phyloP scores from a whole-genome alignment of 306 rosid genomes.

The Heteromeles arbutifolia region DNA sequence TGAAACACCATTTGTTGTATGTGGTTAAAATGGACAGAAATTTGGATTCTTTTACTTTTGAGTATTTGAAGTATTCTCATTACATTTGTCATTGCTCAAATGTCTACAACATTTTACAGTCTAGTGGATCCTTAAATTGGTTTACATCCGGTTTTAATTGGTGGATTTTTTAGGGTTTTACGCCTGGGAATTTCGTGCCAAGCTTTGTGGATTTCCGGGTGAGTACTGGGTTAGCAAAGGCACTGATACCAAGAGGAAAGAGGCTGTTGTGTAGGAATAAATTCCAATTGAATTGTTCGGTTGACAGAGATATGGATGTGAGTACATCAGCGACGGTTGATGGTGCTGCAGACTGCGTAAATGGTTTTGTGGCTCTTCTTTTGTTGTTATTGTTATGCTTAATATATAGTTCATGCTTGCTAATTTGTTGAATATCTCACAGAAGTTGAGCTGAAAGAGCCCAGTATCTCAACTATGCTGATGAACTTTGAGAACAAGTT shows the following conservation, averaged over 20 bases:
- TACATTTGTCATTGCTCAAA: background rate
- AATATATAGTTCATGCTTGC: background rate
- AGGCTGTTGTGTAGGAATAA: conserved; percentile 19
- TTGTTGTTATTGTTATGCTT: background rate
- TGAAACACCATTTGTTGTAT: no score
- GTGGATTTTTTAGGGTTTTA: conserved; percentile 33
- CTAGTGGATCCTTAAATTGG: background rate
- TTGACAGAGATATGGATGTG: conserved; percentile 52
- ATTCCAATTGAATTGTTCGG: conserved; percentile 41
- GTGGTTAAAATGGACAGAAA: no score
- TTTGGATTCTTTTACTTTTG: background rate
- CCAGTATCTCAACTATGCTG: conserved; percentile 61
- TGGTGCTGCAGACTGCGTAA: conserved; percentile 26
- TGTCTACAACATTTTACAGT: no score
- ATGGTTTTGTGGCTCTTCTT: conserved; percentile 31
- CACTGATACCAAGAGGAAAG: conserved; percentile 16
- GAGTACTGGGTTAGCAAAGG: conserved; percentile 32
- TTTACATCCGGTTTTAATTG: conserved; percentile 13
- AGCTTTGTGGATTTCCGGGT: conserved; percentile 32
- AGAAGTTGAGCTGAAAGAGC: conserved; percentile 53
- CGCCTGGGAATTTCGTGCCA: conserved; percentile 21
- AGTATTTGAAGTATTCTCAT: background rate
- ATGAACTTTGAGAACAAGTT: conserved; percentile 70
- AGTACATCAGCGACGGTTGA: conserved; percentile 40
- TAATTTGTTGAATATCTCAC: conserved; percentile 13